These are phyloP conservation scores for Phylloporus sp. DNA, from an alignment of 1,284 basidiomycete genomes.

Conservation along the genomic window DNA sequence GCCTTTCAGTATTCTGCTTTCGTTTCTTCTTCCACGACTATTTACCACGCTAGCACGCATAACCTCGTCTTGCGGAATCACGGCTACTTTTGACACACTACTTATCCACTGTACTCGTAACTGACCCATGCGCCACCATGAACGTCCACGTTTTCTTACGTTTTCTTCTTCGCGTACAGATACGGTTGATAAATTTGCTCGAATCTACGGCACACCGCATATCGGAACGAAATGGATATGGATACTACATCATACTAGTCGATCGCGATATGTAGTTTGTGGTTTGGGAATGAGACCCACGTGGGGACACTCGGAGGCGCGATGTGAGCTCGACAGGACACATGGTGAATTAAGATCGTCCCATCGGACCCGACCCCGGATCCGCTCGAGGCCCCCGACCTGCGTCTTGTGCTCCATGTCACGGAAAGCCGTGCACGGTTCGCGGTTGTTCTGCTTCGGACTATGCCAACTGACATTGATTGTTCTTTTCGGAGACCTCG, in stretches of 20 bases:
- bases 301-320: background rate
- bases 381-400: too few species aligned
- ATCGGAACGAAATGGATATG: slow-evolving; percentile 12
- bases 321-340: background rate
- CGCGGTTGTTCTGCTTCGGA: too few species aligned
- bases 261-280: background rate
- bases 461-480: too few species aligned
- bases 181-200: slow-evolving; percentile 19
- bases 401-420: too few species aligned
- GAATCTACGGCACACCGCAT: slow-evolving; percentile 26
- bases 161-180: background rate
- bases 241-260: slow-evolving; percentile 2
- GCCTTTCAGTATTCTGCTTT: slow-evolving; percentile 13
- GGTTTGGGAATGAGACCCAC: background rate
- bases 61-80: slow-evolving; percentile 9
- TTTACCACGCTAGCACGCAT: background rate
- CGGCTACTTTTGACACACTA: slow-evolving; percentile 9
- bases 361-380: too few species aligned
- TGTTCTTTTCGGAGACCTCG: too few species aligned
- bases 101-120: slow-evolving; percentile 31
- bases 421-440: too few species aligned
- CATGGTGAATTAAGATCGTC: too few species aligned
- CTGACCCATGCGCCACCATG: slow-evolving; percentile 14
- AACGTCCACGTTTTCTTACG: slow-evolving; percentile 3
- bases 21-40: slow-evolving; percentile 6